These are phyloP conservation scores for Xanthoceras sorbifolium DNA, from an alignment of 345 rosid species.

Conservation along the genomic window DNA sequence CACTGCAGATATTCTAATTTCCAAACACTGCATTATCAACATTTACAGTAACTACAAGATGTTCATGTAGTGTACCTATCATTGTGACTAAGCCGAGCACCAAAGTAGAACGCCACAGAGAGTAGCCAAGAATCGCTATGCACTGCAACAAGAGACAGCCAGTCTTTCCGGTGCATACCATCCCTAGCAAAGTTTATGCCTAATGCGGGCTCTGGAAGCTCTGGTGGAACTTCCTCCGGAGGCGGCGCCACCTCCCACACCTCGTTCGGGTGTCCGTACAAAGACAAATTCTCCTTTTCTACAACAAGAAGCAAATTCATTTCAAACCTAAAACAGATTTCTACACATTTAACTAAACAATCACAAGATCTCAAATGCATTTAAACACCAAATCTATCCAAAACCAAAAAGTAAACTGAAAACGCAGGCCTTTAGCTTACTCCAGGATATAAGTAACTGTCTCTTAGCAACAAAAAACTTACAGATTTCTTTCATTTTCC, in stretches of 20 bases:
- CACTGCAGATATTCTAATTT: neutral
- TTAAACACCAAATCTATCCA: neutral
- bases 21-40: neutral
- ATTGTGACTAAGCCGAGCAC: conserved; percentile 73
- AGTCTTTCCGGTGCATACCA: conserved; percentile 78
- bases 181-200: conserved; percentile 87
- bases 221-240: conserved; percentile 80
- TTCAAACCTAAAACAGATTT: neutral
- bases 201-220: conserved; percentile 87
- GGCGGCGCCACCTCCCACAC: conserved; percentile 82
- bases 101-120: conserved; percentile 75
- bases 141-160: conserved; percentile 83
- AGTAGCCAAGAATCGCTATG: conserved; percentile 87
- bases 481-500: no score
- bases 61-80: conserved; percentile 47
- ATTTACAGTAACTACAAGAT: neutral
- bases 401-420: neutral
- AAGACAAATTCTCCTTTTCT: conserved; percentile 82
- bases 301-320: neutral
- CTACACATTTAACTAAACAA: neutral
- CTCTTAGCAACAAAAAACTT: no score
- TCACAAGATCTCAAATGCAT: neutral
- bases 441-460: no score
- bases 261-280: conserved; percentile 76
- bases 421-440: no score